Base-by-base conservation (phyloP, 2,329 filamentous ascomycete species). In the Ophiostoma quercus region DNA sequence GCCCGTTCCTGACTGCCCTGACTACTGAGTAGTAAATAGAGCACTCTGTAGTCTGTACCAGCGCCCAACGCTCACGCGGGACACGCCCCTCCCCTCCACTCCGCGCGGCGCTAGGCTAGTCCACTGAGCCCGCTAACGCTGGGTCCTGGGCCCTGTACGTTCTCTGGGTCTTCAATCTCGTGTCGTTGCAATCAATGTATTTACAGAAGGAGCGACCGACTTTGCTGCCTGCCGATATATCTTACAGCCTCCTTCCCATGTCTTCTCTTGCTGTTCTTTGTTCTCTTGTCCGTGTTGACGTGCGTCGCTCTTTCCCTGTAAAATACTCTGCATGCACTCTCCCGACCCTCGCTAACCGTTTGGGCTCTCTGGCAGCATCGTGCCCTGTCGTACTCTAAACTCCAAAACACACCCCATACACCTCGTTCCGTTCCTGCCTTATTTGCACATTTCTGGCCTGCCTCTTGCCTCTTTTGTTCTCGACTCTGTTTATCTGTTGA, bases 21-120 rank as follows among this genome's bases (percentile, higher is more conserved):
- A 57, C 51, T 57, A 25, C 8, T 43, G 25, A 39, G 37, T n/a
- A 39, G 37, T 39, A 2, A 39, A 1, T 41, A 12, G 12, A 19
- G 7, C 16, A 19, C 5, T 47, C 43, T 19, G 62, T 69, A 22
- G 54, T 8, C n/a, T 54, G 25, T 34, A 37, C 47, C 29, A 34
- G 4, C 29, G 41, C 37, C 25, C 66, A 62, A 41, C 54, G 60
- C 51, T 29, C 39, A 41, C 66, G 43, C 68, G 68, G 68, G 65
- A 65, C 63, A 39, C 63, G 68, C 63, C 68, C 68, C 54, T 63
- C 66, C 43, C 29, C 68, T 69, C 68, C 68, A 70, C 68, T 70
- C 51, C 68, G 68, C 54, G 68, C 34, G 65, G 51, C 65, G 47
- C 68, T 70, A 67, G 51, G n/a, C n/a, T 4, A n/a, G 43, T 47